These are phyloP conservation scores for Mortierella sp. DNA, from an alignment of 371 early-diverging fungal genomes.

Conservation along the genomic window DNA sequence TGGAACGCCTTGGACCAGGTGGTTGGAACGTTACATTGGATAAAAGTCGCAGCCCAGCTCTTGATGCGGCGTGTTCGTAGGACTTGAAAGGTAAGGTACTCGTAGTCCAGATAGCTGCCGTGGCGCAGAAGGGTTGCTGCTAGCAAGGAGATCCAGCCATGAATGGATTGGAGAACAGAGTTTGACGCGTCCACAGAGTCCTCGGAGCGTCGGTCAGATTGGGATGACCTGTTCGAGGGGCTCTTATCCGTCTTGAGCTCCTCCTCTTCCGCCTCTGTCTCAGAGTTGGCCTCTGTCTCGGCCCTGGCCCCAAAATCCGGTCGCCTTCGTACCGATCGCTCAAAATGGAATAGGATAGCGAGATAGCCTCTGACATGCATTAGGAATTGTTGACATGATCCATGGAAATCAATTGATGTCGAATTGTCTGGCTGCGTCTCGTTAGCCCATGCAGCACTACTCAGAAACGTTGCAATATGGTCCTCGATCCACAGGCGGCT, in stretches of 20 bases:
- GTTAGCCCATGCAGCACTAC: slow-evolving; percentile 48
- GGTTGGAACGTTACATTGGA: slow-evolving; percentile 62
- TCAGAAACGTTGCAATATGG: slow-evolving; percentile 54
- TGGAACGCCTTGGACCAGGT: slow-evolving; percentile 48
- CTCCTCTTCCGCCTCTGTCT: no score
- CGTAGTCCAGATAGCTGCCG: slow-evolving; percentile 44
- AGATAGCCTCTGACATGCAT: slow-evolving; percentile 22
- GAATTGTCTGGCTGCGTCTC: slow-evolving; percentile 1
- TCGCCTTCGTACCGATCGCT: slow-evolving; percentile 35
- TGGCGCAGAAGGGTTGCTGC: slow-evolving; percentile 48
- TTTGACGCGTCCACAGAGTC: slow-evolving; percentile 5
- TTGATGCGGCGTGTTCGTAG: slow-evolving; percentile 56
- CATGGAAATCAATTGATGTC: no score
- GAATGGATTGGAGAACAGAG: slow-evolving; percentile 55
- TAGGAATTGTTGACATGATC: slow-evolving; percentile 3
- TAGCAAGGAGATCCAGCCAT: slow-evolving; percentile 64
- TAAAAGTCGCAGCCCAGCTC: slow-evolving; percentile 64
- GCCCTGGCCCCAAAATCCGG: slow-evolving; percentile 20
- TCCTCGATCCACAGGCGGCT: slow-evolving; percentile 65
- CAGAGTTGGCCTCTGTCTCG: slow-evolving; percentile 13
- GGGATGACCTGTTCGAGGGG: not conserved
- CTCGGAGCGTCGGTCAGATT: not conserved
- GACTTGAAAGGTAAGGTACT: slow-evolving; percentile 61
- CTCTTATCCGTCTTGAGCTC: no score
- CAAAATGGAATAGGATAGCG: slow-evolving; percentile 46